Conservation (phyloP, 352 stramenopile species). For the Paralagenidium karlingii region DNA sequence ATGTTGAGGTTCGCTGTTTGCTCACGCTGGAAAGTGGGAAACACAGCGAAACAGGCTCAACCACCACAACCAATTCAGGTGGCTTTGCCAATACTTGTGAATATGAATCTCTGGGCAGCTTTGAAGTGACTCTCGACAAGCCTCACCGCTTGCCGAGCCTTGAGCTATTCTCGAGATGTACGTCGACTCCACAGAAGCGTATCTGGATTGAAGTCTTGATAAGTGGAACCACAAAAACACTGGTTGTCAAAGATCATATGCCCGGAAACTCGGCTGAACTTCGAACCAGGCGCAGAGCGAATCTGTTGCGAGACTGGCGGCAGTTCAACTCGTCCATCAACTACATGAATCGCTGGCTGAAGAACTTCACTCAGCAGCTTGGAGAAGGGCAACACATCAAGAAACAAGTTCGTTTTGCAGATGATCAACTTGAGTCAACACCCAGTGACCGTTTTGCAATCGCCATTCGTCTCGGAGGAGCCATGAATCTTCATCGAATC, state of each 20-base stretch:
- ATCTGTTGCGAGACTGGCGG: constrained; percentile 67
- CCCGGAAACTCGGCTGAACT: constrained; percentile 61
- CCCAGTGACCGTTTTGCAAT: no score
- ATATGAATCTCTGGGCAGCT: constrained; percentile 29
- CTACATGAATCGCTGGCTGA: constrained; percentile 18
- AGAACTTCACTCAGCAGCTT: constrained; percentile 2
- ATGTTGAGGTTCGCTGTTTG: constrained; percentile 64
- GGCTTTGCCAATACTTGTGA: background rate
- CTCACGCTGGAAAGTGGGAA: constrained; percentile 20
- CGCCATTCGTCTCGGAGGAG: no score
- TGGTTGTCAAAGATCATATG: constrained; percentile 70
- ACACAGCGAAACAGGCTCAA: constrained; percentile 14
- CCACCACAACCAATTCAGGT: background rate
- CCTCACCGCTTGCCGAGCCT: constrained; percentile 69
- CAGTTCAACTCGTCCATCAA: constrained; percentile 57
- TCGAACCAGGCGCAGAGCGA: constrained; percentile 43
- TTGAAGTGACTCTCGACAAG: constrained; percentile 73
- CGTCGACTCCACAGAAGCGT: constrained; percentile 42
- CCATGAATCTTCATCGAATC: no score
- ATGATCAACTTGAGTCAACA: no score
- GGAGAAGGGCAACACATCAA: constrained; percentile 12
- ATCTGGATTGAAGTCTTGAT: constrained; percentile 70
- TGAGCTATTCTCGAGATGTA: no score
- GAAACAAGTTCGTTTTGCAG: constrained; percentile 56
- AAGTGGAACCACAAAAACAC: constrained; percentile 67